phyloP scores from a whole-genome alignment of 257 asterid genomes.

The Nicotiana noctiflora region DNA sequence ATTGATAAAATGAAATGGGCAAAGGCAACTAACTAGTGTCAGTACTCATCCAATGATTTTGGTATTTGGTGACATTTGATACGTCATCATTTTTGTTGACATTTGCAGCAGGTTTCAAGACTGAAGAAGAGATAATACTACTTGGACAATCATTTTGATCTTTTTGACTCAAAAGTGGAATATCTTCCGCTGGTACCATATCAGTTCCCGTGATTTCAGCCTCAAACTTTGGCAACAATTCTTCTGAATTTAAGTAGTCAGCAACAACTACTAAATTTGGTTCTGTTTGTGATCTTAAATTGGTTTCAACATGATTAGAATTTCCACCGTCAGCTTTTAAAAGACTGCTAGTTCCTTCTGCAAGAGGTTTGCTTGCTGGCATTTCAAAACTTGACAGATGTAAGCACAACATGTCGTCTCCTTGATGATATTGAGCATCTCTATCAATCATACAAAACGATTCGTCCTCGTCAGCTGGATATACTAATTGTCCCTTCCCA shows the following conservation, averaged over 20 bases:
- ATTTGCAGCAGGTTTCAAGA: neutral
- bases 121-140: neutral
- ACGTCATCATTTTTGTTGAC: neutral
- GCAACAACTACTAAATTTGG: neutral
- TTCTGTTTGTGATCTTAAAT: neutral
- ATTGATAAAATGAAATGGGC: neutral
- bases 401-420: slow-evolving; percentile 24
- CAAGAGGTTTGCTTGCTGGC: slow-evolving; percentile 9
- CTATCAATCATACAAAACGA: slow-evolving; percentile 24
- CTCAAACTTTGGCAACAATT: neutral
- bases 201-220: neutral
- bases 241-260: neutral
- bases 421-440: slow-evolving; percentile 12
- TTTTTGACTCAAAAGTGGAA: neutral
- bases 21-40: neutral
- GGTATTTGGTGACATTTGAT: neutral
- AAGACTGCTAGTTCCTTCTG: neutral
- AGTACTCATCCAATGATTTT: neutral
- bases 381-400: slow-evolving; percentile 41
- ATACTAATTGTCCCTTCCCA: neutral
- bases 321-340: neutral
- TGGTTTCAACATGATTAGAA: neutral
- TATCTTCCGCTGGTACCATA: neutral
- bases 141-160: neutral
- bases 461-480: slow-evolving; percentile 19